These are phyloP conservation scores for Posidonia oceanica DNA, from an alignment of 116 monocot species.

Conservation along the genomic window DNA sequence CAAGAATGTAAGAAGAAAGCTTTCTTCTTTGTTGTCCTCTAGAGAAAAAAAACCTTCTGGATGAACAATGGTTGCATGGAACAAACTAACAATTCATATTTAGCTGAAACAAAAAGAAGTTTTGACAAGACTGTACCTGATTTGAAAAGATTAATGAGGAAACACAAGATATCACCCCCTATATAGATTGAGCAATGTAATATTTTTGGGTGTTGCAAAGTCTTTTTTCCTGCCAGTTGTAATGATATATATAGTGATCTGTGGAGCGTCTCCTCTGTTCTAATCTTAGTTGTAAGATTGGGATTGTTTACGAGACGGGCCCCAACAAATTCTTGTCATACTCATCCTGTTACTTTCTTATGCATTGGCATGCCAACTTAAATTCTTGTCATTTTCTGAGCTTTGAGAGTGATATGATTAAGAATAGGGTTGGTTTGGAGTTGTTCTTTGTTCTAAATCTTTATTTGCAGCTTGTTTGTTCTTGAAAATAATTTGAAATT, in stretches of 20 bases:
- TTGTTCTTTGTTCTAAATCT: too few species aligned
- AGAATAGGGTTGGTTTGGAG: too few species aligned
- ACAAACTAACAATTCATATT: background rate
- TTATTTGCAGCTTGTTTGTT: too few species aligned
- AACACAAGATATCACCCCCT: background rate
- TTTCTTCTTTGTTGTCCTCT: too few species aligned
- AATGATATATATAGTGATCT: background rate
- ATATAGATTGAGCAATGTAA: background rate
- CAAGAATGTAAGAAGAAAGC: too few species aligned
- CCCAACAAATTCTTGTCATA: constrained; percentile 2
- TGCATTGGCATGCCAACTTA: constrained; percentile 5
- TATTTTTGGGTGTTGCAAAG: background rate
- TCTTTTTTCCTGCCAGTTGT: background rate
- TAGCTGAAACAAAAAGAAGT: background rate
- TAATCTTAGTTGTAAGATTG: constrained; percentile 3
- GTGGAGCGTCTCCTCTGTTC: background rate
- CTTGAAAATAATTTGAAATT: too few species aligned
- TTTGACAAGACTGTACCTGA: background rate
- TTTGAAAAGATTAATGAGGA: background rate
- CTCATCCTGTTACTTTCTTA: background rate
- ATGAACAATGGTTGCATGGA: background rate
- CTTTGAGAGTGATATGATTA: background rate
- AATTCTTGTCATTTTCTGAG: constrained; percentile 3
- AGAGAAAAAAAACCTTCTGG: too few species aligned
- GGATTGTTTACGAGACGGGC: background rate